phyloP scores from a whole-genome alignment of 208 protist species.

The Acanthamoeba healyi region DNA sequence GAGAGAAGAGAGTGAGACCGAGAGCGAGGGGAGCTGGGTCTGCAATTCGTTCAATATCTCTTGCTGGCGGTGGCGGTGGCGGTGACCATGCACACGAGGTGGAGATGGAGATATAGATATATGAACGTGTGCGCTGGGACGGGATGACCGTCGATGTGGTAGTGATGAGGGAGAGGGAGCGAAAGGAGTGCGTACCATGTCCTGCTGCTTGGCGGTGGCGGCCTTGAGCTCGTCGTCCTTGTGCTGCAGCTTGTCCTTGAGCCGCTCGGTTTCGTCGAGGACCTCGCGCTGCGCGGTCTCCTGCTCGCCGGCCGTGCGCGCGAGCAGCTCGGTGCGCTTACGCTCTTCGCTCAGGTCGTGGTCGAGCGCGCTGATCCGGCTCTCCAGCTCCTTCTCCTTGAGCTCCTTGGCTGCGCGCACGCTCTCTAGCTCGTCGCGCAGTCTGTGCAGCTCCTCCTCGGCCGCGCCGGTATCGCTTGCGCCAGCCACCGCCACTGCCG shows the following conservation, averaged over 20 bases:
- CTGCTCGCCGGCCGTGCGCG: not conserved
- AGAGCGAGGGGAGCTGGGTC: not conserved
- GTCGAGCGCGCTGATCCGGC: not conserved
- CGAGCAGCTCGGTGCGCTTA: not conserved
- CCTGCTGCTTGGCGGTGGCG: not conserved
- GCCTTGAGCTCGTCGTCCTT: conserved; percentile 1
- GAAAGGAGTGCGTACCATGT: not conserved
- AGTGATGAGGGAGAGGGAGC: not conserved
- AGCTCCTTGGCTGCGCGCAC: not conserved
- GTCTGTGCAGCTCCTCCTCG: not conserved
- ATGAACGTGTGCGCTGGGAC: not conserved
- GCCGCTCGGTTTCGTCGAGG: not conserved
- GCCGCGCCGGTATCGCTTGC: not conserved
- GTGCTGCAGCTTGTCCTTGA: not conserved
- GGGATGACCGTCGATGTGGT: not conserved
- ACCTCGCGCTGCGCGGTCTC: not conserved
- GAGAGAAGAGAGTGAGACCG: conserved; percentile 15
- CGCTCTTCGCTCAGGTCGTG: not conserved
- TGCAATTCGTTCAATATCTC: not conserved
- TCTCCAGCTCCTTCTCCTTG: not conserved
- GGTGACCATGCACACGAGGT: not conserved
- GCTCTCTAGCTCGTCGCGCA: not conserved
- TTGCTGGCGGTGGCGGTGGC: not conserved
- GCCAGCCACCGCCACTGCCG: not conserved
- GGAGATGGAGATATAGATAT: not conserved